Base-by-base conservation (phyloP, 768 basidiomycete species). In the Cyclocybe aegerita region DNA sequence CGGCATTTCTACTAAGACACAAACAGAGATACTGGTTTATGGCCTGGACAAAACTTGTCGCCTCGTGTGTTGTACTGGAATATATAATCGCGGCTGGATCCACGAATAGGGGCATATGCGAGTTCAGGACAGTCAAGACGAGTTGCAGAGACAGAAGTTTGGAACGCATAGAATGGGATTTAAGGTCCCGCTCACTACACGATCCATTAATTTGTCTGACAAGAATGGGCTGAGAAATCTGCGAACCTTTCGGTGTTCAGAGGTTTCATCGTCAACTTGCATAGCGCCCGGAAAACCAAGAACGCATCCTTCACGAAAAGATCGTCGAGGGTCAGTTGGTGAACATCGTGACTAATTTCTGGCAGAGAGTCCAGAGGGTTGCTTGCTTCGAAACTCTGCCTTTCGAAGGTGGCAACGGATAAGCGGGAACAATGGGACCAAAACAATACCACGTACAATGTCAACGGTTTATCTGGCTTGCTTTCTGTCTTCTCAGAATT, bases 251-350 rank as follows among this genome's bases (percentile, higher is more conserved):
- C 97, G 4, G 81, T 83, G 59, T 92, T 90, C 41, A 99, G 73
- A 9, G 95, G 90, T 67, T 98, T 98, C 95, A 98, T 98, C 7
- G 93, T 95, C 56, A 98, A 74, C 65, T 98, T 98, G 75, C 97
- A 98, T 9, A 99, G 75, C 0, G 97, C 95, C 40, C 97, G 81
- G 71, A 98, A 96, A 34, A 99, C 96, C 53, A 99, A 80, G 75
- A 98, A 99, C 0, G 97, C 94, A 63, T 99, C 97, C 65, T 98
- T 98, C 64, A 97, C 80, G 66, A 94, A 96, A 48, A 98, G 71
- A 58, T 99, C 96, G 46, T 90, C 85, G n/a, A 79, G 75, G 14
- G 85, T 83, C 48, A 94, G 73, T 45, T 78, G 80, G 54, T 71
- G 71, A 46, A 54, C 63, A 52, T 56, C 68, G 40, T 50, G 49